These are phyloP conservation scores for Chrysanthemum lavandulifolium DNA, from an alignment of 129 eudicot genomes.

Conservation along the genomic window DNA sequence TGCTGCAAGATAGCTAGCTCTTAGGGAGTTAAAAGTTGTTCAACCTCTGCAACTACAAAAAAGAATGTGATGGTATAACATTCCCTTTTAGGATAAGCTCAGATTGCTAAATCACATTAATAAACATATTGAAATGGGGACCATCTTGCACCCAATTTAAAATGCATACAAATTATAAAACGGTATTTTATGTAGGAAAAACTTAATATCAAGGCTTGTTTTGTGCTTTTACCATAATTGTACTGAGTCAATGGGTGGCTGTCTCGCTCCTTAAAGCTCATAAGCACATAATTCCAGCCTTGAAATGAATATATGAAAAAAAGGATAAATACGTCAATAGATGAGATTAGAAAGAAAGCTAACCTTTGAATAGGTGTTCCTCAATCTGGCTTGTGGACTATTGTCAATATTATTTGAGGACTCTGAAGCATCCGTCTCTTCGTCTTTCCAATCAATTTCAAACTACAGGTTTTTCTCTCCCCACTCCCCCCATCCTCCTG, in stretches of 20 bases:
- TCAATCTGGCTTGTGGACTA: slow-evolving; percentile 48
- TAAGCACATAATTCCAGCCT: not conserved
- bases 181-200: too few relatives aligned
- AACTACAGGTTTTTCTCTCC: slow-evolving; percentile 63
- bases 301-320: not conserved
- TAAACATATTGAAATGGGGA: too few relatives aligned
- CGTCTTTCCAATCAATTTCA: slow-evolving; percentile 72
- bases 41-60: slow-evolving; percentile 55
- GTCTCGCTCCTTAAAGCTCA: not conserved
- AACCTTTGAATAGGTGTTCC: slow-evolving; percentile 64
- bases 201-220: too few relatives aligned
- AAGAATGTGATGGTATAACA: not conserved
- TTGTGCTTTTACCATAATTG: too few relatives aligned
- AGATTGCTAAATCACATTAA: too few relatives aligned
- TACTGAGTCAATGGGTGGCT: too few relatives aligned
- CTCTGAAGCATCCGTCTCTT: slow-evolving; percentile 30
- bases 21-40: slow-evolving; percentile 60
- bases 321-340: not conserved
- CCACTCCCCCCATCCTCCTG: slow-evolving; percentile 33
- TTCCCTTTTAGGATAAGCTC: too few relatives aligned
- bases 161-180: too few relatives aligned
- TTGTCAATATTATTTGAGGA: slow-evolving; percentile 28
- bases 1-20: slow-evolving; percentile 60
- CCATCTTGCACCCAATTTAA: too few relatives aligned
- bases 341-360: not conserved